Evolutionary conservation across 805 yeast genomes (phyloP).

Genomic region (Kuraishia molischiana): DNA sequence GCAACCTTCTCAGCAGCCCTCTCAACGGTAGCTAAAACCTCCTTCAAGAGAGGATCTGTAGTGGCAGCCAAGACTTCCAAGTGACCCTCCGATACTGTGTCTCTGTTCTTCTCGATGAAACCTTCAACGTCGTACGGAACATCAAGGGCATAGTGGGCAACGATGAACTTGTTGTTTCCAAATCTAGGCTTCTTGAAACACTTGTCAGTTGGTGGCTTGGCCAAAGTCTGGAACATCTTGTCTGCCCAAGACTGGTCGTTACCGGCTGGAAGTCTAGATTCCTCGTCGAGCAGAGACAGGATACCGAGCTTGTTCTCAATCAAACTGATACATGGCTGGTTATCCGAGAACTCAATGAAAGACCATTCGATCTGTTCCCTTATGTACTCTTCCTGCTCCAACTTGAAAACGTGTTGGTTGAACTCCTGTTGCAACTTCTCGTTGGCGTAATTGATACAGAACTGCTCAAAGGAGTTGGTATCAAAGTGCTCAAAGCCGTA

Average conservation of each 20-base stretch:
- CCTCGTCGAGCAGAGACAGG: slow-evolving; percentile 84
- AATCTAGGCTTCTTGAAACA: slow-evolving; percentile 90
- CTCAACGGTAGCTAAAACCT: slow-evolving; percentile 58
- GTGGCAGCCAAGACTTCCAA: slow-evolving; percentile 72
- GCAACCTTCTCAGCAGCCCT: slow-evolving; percentile 36
- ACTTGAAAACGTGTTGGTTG: slow-evolving; percentile 92
- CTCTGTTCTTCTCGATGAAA: slow-evolving; percentile 93
- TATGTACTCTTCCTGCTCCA: slow-evolving; percentile 93
- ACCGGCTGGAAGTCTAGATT: slow-evolving; percentile 90
- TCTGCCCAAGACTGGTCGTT: slow-evolving; percentile 87
- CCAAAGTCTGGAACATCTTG: slow-evolving; percentile 79
- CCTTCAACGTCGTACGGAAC: slow-evolving; percentile 90
- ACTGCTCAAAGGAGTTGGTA: slow-evolving; percentile 91
- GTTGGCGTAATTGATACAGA: slow-evolving; percentile 94
- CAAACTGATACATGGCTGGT: slow-evolving; percentile 91
- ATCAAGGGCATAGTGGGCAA: slow-evolving; percentile 90
- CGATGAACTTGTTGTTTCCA: slow-evolving; percentile 85
- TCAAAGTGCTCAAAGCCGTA: slow-evolving; percentile 97
- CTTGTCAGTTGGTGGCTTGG: slow-evolving; percentile 62
- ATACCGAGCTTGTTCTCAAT: slow-evolving; percentile 88
- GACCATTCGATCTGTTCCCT: slow-evolving; percentile 94
- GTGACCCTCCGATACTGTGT: slow-evolving; percentile 94
- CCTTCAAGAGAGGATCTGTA: slow-evolving; percentile 52
- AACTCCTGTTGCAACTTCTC: slow-evolving; percentile 96
- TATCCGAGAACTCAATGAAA: slow-evolving; percentile 90